Evolutionary conservation across 768 basidiomycete species (phyloP).

Genomic region (Tulasnella calospora): DNA sequence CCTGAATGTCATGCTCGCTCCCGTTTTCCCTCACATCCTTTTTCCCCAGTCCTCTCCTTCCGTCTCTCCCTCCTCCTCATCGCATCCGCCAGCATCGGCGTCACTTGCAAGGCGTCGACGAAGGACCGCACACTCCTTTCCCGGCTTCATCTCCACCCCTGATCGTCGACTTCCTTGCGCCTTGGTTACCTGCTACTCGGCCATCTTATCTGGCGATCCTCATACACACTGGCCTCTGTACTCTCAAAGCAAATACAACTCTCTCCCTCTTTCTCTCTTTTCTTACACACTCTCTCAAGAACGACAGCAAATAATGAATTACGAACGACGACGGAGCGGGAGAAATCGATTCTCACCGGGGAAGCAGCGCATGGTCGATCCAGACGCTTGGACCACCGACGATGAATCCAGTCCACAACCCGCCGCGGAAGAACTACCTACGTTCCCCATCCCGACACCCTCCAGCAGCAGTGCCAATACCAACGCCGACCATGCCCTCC

Average conservation of each 20-base stretch:
- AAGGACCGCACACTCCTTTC: neutral
- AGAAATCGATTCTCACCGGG: neutral
- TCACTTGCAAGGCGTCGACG: neutral
- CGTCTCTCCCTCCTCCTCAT: neutral
- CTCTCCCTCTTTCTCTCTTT: neutral
- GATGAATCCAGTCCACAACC: neutral
- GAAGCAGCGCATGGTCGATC: constrained; percentile 5
- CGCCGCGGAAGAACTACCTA: neutral
- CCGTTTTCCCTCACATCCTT: neutral
- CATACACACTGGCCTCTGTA: neutral
- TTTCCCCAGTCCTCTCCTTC: neutral
- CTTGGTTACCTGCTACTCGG: constrained; percentile 4
- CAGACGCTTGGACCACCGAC: neutral
- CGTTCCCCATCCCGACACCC: neutral
- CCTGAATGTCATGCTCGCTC: neutral
- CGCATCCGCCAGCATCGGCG: neutral
- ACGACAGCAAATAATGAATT: neutral
- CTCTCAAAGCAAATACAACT: neutral
- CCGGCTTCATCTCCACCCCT: neutral
- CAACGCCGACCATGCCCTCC: neutral
- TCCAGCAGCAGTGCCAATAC: neutral
- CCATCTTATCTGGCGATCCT: neutral
- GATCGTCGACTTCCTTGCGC: constrained; percentile 11
- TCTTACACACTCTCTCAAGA: neutral
- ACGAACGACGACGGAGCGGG: neutral